These are phyloP conservation scores for Globisporangium nunn DNA, from an alignment of 352 stramenopile species.

Conservation along the genomic window DNA sequence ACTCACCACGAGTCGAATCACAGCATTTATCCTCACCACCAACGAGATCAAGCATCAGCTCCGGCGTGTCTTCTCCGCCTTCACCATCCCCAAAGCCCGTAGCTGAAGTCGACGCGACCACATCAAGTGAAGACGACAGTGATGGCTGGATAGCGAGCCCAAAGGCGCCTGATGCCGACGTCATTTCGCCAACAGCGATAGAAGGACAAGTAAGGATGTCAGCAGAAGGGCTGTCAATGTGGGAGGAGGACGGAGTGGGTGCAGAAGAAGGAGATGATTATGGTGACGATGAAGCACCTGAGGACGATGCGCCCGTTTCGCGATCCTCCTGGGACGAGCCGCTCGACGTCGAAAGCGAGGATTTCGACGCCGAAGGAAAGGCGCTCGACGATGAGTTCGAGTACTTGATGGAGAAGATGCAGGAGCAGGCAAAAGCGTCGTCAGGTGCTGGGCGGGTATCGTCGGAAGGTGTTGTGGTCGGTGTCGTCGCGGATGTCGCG, in stretches of 20 bases:
- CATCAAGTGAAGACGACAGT: neutral
- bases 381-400: neutral
- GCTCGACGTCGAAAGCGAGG: neutral
- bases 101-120: constrained; percentile 2
- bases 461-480: constrained; percentile 13
- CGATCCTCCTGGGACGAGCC: constrained; percentile 1
- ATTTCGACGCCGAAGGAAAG: neutral
- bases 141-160: neutral
- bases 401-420: constrained; percentile 2
- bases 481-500: constrained; percentile 30
- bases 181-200: neutral
- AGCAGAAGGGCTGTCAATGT: constrained; percentile 5
- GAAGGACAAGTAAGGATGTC: neutral
- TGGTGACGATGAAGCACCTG: neutral
- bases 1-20: neutral
- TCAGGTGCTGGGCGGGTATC: constrained; percentile 7
- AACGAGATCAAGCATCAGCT: neutral
- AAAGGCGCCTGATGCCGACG: neutral
- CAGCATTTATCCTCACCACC: neutral
- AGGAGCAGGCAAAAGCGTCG: neutral
- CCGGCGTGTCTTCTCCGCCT: constrained; percentile 1
- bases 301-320: neutral
- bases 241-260: constrained; percentile 8
- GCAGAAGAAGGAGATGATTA: neutral
- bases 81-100: constrained; percentile 3